Evolutionary conservation across 108 stramenopile genomes (phyloP).

Genomic region (Seminavis robusta): DNA sequence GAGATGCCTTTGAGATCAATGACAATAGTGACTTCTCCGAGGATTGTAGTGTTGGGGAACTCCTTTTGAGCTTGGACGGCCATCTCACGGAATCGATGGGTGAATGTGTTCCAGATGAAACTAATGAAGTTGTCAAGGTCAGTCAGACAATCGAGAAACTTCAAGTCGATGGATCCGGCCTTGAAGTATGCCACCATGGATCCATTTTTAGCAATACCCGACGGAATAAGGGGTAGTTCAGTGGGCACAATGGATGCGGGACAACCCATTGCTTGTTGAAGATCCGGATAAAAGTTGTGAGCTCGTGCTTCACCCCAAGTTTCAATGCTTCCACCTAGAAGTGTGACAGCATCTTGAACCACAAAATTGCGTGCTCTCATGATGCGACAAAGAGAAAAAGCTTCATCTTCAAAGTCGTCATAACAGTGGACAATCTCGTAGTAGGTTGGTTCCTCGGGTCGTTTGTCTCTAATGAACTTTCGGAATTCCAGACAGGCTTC

Average conservation of each 20-base stretch:
- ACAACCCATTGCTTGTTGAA: not conserved
- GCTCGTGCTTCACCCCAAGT: slow-evolving; percentile 1
- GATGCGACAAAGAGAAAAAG: slow-evolving; percentile 18
- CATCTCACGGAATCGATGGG: not conserved
- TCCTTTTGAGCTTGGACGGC: not conserved
- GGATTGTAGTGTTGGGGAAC: not conserved
- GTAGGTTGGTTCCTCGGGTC: slow-evolving; percentile 8
- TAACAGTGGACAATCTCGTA: slow-evolving; percentile 13
- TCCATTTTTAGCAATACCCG: slow-evolving; percentile 14
- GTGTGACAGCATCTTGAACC: not conserved
- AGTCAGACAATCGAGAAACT: slow-evolving; percentile 11
- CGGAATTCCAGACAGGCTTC: slow-evolving; percentile 15
- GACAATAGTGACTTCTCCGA: slow-evolving; percentile 9
- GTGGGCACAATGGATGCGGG: slow-evolving; percentile 9
- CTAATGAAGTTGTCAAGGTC: not conserved
- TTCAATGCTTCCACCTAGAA: slow-evolving; percentile 6
- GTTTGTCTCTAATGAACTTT: not conserved
- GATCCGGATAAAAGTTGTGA: not conserved
- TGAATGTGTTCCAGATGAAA: slow-evolving; percentile 4
- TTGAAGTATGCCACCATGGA: slow-evolving; percentile 11
- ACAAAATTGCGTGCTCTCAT: slow-evolving; percentile 13
- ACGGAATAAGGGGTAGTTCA: slow-evolving; percentile 3
- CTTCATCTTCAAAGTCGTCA: slow-evolving; percentile 7
- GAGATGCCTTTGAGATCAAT: slow-evolving; percentile 8
- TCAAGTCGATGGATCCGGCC: slow-evolving; percentile 5